These are phyloP conservation scores for Perilla frutescens DNA, from an alignment of 257 asterid species.

Conservation along the genomic window DNA sequence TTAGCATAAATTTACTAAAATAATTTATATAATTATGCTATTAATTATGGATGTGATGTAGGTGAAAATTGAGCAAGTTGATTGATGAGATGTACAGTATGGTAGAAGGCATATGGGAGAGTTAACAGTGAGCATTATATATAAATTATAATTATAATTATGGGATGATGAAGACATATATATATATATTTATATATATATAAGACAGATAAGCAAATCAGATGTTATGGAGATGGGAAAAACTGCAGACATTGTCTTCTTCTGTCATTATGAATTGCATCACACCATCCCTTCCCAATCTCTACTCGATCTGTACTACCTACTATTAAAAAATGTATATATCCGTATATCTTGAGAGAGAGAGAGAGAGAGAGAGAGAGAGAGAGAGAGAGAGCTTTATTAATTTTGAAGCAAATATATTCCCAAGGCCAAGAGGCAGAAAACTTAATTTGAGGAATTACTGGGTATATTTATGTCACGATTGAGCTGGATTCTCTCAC, in stretches of 20 bases:
- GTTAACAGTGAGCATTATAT: neutral
- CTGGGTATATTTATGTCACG: too few relatives aligned
- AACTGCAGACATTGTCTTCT: slow-evolving; percentile 41
- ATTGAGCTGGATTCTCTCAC: too few relatives aligned
- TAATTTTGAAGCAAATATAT: neutral
- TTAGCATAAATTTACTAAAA: too few relatives aligned
- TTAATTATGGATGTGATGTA: neutral
- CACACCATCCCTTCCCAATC: slow-evolving; percentile 3
- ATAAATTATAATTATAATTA: too few relatives aligned
- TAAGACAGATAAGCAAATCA: slow-evolving; percentile 34
- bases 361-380: neutral
- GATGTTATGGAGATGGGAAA: slow-evolving; percentile 44
- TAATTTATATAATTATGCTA: too few relatives aligned
- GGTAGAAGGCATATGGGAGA: slow-evolving; percentile 30
- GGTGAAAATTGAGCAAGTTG: neutral
- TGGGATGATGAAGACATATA: too few relatives aligned
- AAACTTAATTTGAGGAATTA: too few relatives aligned
- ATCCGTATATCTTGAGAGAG: neutral
- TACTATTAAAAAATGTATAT: neutral
- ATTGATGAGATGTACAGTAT: neutral
- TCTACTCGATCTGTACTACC: neutral
- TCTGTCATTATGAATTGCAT: neutral
- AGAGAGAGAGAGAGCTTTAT: neutral
- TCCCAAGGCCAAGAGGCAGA: neutral
- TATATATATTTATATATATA: neutral